Conservation (phyloP, 768 basidiomycete species). For the Tulasnella sp. region DNA sequence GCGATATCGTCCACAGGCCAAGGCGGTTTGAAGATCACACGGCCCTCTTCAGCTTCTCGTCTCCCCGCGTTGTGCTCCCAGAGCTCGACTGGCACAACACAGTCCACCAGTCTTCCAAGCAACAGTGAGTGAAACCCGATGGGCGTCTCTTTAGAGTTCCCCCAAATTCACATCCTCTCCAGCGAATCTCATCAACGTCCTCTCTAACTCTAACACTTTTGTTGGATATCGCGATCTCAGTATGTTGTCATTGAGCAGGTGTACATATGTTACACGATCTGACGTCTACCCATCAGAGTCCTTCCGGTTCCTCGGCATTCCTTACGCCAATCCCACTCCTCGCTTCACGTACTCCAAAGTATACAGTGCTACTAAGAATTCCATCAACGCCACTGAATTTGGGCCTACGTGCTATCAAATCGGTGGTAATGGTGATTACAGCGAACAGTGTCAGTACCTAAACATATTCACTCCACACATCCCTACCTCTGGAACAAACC, state of each 20-base stretch:
- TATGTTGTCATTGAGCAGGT: conserved; percentile 11
- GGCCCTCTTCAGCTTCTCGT: conserved; percentile 13
- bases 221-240: conserved; percentile 21
- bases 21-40: background rate
- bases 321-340: conserved; percentile 34
- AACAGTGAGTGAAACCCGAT: background rate
- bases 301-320: conserved; percentile 44
- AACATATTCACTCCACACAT: conserved; percentile 26
- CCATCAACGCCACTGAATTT: conserved; percentile 15
- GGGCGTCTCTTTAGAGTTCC: conserved; percentile 23
- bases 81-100: conserved; percentile 25
- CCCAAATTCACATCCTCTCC: too few species aligned
- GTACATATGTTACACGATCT: conserved; percentile 1
- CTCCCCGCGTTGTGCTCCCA: conserved; percentile 27
- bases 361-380: conserved; percentile 20
- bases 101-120: conserved; percentile 22
- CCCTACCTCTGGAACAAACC: conserved; percentile 8
- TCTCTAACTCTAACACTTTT: conserved; percentile 24
- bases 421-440: conserved; percentile 1
- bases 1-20: conserved; percentile 3
- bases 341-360: conserved; percentile 36
- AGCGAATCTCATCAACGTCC: conserved; percentile 6
- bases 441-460: conserved; percentile 23
- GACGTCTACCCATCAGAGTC: conserved; percentile 21
- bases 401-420: conserved; percentile 9